phyloP scores from a whole-genome alignment of 495 filamentous ascomycete species.

The Halenospora varia region DNA sequence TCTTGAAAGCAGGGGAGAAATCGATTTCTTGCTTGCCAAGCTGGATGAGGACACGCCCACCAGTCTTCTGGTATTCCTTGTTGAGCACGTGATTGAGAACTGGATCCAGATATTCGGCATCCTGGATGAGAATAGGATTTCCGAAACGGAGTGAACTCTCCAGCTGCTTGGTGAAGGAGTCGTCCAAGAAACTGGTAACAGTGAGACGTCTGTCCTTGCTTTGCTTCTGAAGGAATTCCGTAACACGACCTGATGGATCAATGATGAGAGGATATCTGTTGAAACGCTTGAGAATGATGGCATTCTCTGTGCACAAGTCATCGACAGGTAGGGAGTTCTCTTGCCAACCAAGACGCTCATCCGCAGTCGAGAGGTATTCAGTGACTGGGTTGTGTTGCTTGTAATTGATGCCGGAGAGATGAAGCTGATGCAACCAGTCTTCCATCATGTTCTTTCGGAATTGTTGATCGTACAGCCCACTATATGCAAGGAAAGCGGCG shows the following conservation, averaged over 20 bases:
- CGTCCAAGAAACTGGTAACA: constrained; percentile 96
- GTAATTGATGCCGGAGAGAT: constrained; percentile 83
- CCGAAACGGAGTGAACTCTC: constrained; percentile 96
- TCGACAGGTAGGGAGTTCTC: constrained; percentile 94
- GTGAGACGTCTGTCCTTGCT: constrained; percentile 91
- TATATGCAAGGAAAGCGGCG: constrained; percentile 95
- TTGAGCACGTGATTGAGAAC: constrained; percentile 98
- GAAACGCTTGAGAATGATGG: constrained; percentile 94
- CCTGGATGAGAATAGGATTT: constrained; percentile 97
- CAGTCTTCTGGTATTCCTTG: constrained; percentile 99
- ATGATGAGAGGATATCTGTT: constrained; percentile 98
- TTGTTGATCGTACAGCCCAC: constrained; percentile 95
- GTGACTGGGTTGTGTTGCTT: constrained; percentile 93
- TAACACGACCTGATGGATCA: constrained; percentile 90
- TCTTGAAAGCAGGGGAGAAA: constrained; percentile 94
- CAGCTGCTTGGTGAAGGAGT: constrained; percentile 95
- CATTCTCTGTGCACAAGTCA: constrained; percentile 97
- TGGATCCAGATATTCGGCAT: constrained; percentile 94
- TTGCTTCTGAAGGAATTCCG: constrained; percentile 91
- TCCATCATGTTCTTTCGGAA: constrained; percentile 97
- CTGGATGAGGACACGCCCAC: constrained; percentile 95
- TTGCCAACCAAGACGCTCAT: constrained; percentile 93
- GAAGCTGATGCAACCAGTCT: constrained; percentile 91
- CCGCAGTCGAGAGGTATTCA: constrained; percentile 94
- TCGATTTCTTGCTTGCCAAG: constrained; percentile 99